phyloP scores from a whole-genome alignment of 192 early-diverging fungal genomes.

The Lobosporangium transversale region DNA sequence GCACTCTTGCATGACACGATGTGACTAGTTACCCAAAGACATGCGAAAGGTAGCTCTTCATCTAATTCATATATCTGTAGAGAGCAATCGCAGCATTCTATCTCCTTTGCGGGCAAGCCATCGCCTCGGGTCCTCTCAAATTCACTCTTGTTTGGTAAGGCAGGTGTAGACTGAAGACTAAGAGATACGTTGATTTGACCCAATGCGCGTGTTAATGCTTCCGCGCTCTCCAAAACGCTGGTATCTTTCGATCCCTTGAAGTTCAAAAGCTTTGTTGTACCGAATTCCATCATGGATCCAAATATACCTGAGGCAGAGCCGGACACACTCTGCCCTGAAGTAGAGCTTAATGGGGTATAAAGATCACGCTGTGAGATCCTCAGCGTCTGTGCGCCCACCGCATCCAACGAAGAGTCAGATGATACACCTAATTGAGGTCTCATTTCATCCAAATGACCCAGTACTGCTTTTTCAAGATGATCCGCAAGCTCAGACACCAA shows the following conservation, averaged over 20 bases:
- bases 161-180: background rate
- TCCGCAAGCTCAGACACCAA: conserved; percentile 22
- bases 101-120: background rate
- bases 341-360: background rate
- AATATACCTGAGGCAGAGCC: conserved; percentile 18
- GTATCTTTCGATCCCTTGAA: conserved; percentile 35
- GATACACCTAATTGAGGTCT: background rate
- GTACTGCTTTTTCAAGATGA: conserved; percentile 29
- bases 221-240: conserved; percentile 34
- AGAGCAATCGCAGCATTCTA: background rate
- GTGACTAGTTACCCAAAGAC: conserved; percentile 38
- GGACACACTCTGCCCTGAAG: background rate
- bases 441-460: conserved; percentile 25
- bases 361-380: background rate
- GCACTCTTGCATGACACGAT: conserved; percentile 45
- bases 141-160: background rate
- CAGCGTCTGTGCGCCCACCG: background rate
- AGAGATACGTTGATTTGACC: conserved; percentile 21
- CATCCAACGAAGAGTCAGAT: background rate
- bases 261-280: conserved; percentile 22
- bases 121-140: too few relatives aligned
- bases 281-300: conserved; percentile 37
- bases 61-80: background rate
- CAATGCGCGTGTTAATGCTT: conserved; percentile 36
- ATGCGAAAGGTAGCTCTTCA: background rate